Percentiles rank a stretch among this genome's conserved stretches.
Evolutionary conservation across 2,329 filamentous ascomycete genomes (phyloP).

Genomic region (Annulohypoxylon truncatum): DNA sequence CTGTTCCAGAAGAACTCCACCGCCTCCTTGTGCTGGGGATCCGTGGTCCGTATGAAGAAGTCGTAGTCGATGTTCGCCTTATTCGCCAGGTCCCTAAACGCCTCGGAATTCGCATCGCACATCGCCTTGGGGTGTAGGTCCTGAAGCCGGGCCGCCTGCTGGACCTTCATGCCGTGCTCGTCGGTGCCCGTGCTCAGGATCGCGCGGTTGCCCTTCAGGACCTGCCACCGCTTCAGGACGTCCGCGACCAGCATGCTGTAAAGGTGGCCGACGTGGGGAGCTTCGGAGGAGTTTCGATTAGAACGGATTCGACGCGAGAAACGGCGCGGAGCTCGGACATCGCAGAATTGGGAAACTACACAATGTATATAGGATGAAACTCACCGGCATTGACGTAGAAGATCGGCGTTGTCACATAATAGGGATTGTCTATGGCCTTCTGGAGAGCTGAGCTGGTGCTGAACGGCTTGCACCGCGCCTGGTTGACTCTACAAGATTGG

Average conservation of each 20-base stretch:
- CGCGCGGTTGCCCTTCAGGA: conserved; percentile 76
- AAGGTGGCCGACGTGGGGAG: conserved; percentile 93
- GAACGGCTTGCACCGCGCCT: conserved; percentile 40
- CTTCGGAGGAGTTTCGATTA: conserved; percentile 58
- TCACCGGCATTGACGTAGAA: conserved; percentile 98
- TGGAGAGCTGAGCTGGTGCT: conserved; percentile 30
- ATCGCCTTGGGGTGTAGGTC: conserved; percentile 82
- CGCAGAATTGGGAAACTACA: background rate
- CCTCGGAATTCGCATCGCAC: conserved; percentile 84
- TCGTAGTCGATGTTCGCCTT: conserved; percentile 79
- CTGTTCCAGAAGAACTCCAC: conserved; percentile 92
- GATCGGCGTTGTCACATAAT: conserved; percentile 95
- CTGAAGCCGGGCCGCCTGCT: conserved; percentile 81
- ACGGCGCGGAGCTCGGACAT: background rate
- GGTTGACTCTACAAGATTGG: conserved; percentile 42
- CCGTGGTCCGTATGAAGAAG: conserved; percentile 93
- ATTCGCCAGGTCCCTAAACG: conserved; percentile 80
- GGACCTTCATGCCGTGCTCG: conserved; percentile 98
- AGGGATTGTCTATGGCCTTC: conserved; percentile 72
- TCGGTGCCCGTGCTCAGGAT: conserved; percentile 92
- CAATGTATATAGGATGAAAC: conserved; percentile 34
- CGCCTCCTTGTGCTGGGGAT: conserved; percentile 81
- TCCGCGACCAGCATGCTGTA: conserved; percentile 94
- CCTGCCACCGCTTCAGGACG: conserved; percentile 91
- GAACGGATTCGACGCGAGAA: conserved; percentile 6